phyloP scores from a whole-genome alignment of 2,329 filamentous ascomycete genomes.

The Nothophoma quercina region DNA sequence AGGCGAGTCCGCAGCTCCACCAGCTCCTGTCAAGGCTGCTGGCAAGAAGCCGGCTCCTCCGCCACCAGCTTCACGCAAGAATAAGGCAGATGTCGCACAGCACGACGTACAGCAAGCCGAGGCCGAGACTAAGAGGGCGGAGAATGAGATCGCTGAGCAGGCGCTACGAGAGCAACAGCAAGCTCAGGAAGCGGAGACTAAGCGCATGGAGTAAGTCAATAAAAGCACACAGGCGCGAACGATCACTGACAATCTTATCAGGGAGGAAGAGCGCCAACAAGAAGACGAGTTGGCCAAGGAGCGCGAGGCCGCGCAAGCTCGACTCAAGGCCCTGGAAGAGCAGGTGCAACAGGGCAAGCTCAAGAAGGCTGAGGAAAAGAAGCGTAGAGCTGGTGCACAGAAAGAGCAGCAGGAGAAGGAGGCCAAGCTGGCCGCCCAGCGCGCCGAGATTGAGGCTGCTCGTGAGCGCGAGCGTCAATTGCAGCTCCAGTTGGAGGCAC shows the following conservation, averaged over 20 bases:
- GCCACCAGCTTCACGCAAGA: conserved; percentile 76
- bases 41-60: conserved; percentile 69
- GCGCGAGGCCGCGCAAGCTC: conserved; percentile 80
- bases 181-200: conserved; percentile 75
- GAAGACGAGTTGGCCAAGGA: conserved; percentile 83
- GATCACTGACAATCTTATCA: conserved; percentile 52
- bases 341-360: conserved; percentile 93
- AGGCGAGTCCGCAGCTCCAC: conserved; percentile 74
- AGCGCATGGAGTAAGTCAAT: conserved; percentile 79
- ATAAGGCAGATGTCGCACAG: conserved; percentile 62
- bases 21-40: conserved; percentile 55
- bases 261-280: conserved; percentile 75
- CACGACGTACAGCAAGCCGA: conserved; percentile 64
- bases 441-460: conserved; percentile 90
- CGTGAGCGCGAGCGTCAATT: conserved; percentile 89
- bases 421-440: conserved; percentile 79
- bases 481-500: conserved; percentile 82
- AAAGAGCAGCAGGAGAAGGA: conserved; percentile 91
- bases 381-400: conserved; percentile 84
- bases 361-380: conserved; percentile 96
- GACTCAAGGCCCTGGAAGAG: conserved; percentile 88
- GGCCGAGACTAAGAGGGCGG: conserved; percentile 66
- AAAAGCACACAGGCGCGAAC: background rate
- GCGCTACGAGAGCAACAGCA: conserved; percentile 73
- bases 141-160: conserved; percentile 61